Conservation (phyloP, 2,329 filamentous ascomycete genomes). For the Clonostachys byssicola region DNA sequence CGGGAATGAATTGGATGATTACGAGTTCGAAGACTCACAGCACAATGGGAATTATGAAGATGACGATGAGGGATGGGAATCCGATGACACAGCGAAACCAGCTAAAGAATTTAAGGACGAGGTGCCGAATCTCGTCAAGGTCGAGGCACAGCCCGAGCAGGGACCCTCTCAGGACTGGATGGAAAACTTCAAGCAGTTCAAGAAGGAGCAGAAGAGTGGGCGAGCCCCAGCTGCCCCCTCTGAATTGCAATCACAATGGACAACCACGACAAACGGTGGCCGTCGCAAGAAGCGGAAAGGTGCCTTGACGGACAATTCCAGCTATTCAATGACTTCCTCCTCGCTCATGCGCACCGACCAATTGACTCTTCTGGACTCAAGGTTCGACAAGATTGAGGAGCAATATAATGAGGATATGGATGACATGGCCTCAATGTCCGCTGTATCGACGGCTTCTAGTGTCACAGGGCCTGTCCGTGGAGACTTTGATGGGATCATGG, state of each 20-base stretch:
- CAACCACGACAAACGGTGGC: constrained; percentile 73
- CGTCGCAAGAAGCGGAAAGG: constrained; percentile 93
- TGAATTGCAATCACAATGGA: constrained; percentile 67
- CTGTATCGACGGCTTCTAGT: constrained; percentile 59
- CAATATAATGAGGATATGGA: constrained; percentile 55
- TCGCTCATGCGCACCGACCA: constrained; percentile 85
- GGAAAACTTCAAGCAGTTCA: constrained; percentile 90
- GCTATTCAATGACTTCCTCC: constrained; percentile 89
- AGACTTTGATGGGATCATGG: constrained; percentile 88
- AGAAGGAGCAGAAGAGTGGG: constrained; percentile 64
- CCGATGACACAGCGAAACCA: constrained; percentile 86
- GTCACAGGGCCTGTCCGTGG: constrained; percentile 64
- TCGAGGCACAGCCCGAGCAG: constrained; percentile 48
- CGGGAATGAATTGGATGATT: constrained; percentile 68
- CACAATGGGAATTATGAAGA: constrained; percentile 52
- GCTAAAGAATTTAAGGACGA: constrained; percentile 48
- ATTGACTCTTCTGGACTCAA: constrained; percentile 76
- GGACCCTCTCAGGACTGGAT: constrained; percentile 78
- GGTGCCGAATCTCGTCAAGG: constrained; percentile 43
- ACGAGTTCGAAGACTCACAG: constrained; percentile 70
- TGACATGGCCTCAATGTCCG: constrained; percentile 53
- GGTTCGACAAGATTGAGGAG: constrained; percentile 89
- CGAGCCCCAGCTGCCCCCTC: constrained; percentile 42
- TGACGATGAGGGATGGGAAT: constrained; percentile 86
- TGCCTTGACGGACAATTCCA: constrained; percentile 80